phyloP scores from a whole-genome alignment of 129 eudicot genomes.

The Chrysanthemum makinoi region DNA sequence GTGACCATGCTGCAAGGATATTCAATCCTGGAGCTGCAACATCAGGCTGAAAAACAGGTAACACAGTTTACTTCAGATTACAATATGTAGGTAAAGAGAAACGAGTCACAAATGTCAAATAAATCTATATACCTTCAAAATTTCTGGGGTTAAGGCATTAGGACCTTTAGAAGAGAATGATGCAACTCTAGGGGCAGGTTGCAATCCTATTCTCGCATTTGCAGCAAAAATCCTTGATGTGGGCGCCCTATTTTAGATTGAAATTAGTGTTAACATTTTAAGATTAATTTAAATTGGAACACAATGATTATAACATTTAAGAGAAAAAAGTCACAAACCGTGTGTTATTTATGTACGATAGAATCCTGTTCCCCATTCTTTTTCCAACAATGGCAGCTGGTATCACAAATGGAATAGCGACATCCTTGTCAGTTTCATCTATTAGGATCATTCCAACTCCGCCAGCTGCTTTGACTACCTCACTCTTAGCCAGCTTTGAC shows the following conservation, averaged over 20 bases:
- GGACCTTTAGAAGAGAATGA: slow-evolving; percentile 94
- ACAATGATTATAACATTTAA: background rate
- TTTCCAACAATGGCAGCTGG: slow-evolving; percentile 75
- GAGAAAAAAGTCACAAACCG: slow-evolving; percentile 41
- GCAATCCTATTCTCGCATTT: slow-evolving; percentile 52
- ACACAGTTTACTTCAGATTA: slow-evolving; percentile 1
- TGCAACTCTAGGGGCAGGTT: slow-evolving; percentile 78
- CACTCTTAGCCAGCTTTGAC: slow-evolving; percentile 73
- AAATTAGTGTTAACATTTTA: slow-evolving; percentile 16
- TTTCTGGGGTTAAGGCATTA: slow-evolving; percentile 69
- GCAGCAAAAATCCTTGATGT: slow-evolving; percentile 52
- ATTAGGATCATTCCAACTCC: slow-evolving; percentile 82
- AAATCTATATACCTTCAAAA: slow-evolving; percentile 56
- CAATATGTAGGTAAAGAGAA: background rate
- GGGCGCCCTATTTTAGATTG: slow-evolving; percentile 40
- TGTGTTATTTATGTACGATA: slow-evolving; percentile 51
- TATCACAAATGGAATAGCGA: slow-evolving; percentile 67
- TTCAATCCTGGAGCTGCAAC: slow-evolving; percentile 84
- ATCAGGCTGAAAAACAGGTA: slow-evolving; percentile 66
- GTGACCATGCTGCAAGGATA: slow-evolving; percentile 93
- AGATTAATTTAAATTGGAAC: background rate
- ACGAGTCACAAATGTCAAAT: background rate
- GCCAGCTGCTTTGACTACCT: slow-evolving; percentile 73
- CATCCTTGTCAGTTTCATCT: slow-evolving; percentile 66
- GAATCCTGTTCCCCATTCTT: slow-evolving; percentile 48